A percentile compares a stretch with the other conserved stretches of the same genome.
These are phyloP conservation scores for Globisporangium heterothallicum DNA, from an alignment of 352 stramenopile species.

Conservation along the genomic window DNA sequence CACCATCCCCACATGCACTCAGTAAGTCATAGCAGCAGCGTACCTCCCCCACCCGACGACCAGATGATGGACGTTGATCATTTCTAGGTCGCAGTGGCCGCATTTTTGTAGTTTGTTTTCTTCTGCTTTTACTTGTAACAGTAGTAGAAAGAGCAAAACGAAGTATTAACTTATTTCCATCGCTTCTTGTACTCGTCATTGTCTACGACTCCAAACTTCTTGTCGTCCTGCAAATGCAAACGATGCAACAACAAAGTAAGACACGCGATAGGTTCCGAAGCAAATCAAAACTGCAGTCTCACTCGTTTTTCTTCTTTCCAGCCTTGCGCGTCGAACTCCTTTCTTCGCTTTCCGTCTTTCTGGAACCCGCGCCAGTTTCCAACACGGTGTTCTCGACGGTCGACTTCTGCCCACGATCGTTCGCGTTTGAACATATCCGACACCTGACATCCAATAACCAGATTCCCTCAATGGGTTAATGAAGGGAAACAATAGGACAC, in stretches of 20 bases:
- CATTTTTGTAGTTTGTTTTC: neutral
- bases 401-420: constrained; percentile 66
- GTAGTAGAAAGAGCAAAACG: neutral
- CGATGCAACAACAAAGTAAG: neutral
- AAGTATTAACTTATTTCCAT: constrained; percentile 67
- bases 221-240: constrained; percentile 26
- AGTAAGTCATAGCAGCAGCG: constrained; percentile 10
- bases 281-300: constrained; percentile 8
- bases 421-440: constrained; percentile 67
- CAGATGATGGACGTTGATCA: constrained; percentile 61
- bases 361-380: constrained; percentile 79
- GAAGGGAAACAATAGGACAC: too few relatives aligned
- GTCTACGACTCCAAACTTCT: constrained; percentile 58
- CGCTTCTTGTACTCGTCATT: constrained; percentile 74
- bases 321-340: constrained; percentile 48
- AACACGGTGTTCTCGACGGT: constrained; percentile 73
- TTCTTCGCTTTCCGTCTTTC: constrained; percentile 63
- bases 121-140: neutral
- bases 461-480: neutral
- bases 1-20: constrained; percentile 16
- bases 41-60: constrained; percentile 24
- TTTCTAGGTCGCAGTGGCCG: constrained; percentile 15
- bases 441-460: constrained; percentile 10
- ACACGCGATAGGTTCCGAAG: neutral
- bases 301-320: constrained; percentile 66